A percentile compares a stretch with the other conserved stretches of the same genome.
phyloP scores from a whole-genome alignment of 2,329 filamentous ascomycete species.

The Xenoacremonium recifei region DNA sequence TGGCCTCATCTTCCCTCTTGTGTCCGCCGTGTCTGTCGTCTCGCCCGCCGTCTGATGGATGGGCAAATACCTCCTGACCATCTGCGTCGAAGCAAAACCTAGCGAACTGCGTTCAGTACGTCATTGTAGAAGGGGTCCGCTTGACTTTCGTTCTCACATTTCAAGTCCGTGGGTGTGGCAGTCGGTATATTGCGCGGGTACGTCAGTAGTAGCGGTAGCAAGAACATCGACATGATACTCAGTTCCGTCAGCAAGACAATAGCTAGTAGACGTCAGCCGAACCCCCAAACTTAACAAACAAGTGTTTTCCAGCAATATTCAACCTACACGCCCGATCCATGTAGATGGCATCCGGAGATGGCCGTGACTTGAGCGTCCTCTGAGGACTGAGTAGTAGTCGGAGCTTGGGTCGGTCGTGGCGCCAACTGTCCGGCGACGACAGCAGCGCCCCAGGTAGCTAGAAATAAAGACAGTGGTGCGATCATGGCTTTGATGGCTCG shows the following conservation, averaged over 20 bases:
- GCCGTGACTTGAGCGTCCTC: constrained; percentile 30
- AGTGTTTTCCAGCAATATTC: constrained; percentile 2
- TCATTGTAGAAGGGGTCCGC: not conserved
- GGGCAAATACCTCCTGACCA: constrained; percentile 61
- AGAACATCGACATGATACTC: constrained; percentile 46
- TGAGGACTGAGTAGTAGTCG: constrained; percentile 22
- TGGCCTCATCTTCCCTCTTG: constrained; percentile 9
- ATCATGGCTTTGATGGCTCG: too few relatives aligned
- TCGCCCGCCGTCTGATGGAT: constrained; percentile 37
- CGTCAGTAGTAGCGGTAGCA: constrained; percentile 52
- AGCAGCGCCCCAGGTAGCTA: constrained; percentile 16
- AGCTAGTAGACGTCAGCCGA: constrained; percentile 34
- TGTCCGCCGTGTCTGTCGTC: constrained; percentile 15
- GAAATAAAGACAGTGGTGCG: constrained; percentile 10
- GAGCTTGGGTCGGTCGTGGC: constrained; percentile 31
- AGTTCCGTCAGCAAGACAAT: constrained; percentile 41
- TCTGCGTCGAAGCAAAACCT: constrained; percentile 62
- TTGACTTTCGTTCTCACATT: constrained; percentile 41
- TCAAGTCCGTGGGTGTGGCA: constrained; percentile 62
- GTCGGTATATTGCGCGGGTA: constrained; percentile 60
- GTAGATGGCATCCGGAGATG: constrained; percentile 41
- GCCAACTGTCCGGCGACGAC: constrained; percentile 19
- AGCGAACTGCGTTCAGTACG: not conserved
- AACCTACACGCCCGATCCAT: constrained; percentile 40
- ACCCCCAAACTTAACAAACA: too few relatives aligned